Evolutionary conservation across 768 basidiomycete genomes (phyloP).

Genomic region (Hortiboletus flavorubellus): DNA sequence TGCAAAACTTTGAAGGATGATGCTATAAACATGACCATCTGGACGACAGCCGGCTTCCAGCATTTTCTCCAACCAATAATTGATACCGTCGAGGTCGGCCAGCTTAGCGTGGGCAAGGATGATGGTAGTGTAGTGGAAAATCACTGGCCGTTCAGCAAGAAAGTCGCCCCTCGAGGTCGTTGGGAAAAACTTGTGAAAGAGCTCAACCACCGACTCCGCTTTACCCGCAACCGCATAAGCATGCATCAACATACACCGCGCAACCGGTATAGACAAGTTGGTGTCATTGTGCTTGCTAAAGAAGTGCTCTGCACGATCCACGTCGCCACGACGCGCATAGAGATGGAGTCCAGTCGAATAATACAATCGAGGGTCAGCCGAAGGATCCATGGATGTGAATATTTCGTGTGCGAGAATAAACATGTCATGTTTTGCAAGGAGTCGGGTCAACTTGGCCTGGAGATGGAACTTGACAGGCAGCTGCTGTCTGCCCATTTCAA

Average conservation of each 20-base stretch:
- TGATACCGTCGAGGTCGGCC: slow-evolving; percentile 47
- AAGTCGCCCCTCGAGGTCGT: slow-evolving; percentile 24
- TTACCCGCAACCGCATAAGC: slow-evolving; percentile 49
- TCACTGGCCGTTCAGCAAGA: slow-evolving; percentile 37
- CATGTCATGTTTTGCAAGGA: slow-evolving; percentile 38
- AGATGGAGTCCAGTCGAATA: slow-evolving; percentile 50
- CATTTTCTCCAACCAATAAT: slow-evolving; percentile 54
- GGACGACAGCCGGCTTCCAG: slow-evolving; percentile 46
- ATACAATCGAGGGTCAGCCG: slow-evolving; percentile 15
- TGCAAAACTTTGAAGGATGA: slow-evolving; percentile 57
- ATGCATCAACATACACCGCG: slow-evolving; percentile 50
- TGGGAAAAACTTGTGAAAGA: slow-evolving; percentile 59
- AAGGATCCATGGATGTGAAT: slow-evolving; percentile 34
- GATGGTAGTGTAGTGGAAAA: slow-evolving; percentile 54
- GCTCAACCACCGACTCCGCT: slow-evolving; percentile 37
- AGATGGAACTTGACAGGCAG: slow-evolving; percentile 29
- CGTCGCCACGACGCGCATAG: slow-evolving; percentile 51
- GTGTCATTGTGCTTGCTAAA: slow-evolving; percentile 37
- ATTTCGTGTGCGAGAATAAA: slow-evolving; percentile 44
- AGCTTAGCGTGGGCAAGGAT: slow-evolving; percentile 50
- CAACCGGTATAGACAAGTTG: slow-evolving; percentile 24
- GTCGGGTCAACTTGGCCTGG: slow-evolving; percentile 38
- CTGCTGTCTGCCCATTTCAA: slow-evolving; percentile 38
- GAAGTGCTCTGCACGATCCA: slow-evolving; percentile 39
- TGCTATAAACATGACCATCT: slow-evolving; percentile 54